Evolutionary conservation across 2,329 filamentous ascomycete species (phyloP).

Genomic region (Aspergillus vadensis): DNA sequence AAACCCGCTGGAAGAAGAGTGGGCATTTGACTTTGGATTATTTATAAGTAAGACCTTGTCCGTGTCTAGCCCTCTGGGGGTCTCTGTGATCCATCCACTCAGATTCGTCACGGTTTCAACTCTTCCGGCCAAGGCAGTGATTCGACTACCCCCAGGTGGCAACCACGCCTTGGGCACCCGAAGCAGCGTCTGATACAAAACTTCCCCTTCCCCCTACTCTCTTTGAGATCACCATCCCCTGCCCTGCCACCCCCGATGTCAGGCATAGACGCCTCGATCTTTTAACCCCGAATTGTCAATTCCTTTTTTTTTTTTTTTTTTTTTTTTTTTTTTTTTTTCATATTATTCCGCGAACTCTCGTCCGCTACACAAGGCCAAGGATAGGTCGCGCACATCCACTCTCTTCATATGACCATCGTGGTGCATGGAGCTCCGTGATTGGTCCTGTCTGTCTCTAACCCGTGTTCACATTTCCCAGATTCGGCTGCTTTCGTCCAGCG

Average conservation of each 20-base stretch:
- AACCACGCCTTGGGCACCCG: slow-evolving; percentile 1
- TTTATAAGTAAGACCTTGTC: not conserved
- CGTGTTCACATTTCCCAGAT: slow-evolving; percentile 10
- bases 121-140: not conserved
- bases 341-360: slow-evolving; percentile 13
- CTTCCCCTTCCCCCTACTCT: slow-evolving; percentile 11
- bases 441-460: slow-evolving; percentile 17
- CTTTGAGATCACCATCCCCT: slow-evolving; percentile 2
- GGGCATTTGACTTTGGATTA: slow-evolving; percentile 1
- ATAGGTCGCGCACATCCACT: slow-evolving; percentile 18
- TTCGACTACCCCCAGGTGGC: slow-evolving; percentile 2
- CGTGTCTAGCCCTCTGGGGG: not conserved
- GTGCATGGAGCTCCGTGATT: slow-evolving; percentile 14
- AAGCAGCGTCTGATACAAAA: slow-evolving; percentile 21
- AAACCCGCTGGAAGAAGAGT: not conserved
- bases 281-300: not conserved
- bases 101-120: not conserved
- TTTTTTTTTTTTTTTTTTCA: not conserved
- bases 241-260: not conserved
- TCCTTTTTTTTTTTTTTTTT: not conserved
- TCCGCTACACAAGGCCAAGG: slow-evolving; percentile 20
- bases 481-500: slow-evolving; percentile 21
- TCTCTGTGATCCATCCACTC: slow-evolving; percentile 1
- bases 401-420: slow-evolving; percentile 23
- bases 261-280: not conserved